Evolutionary conservation across 371 early-diverging fungal species (phyloP), one percentile per base, ranked within the genome.

Genomic region (Mortierella sp.): DNA sequence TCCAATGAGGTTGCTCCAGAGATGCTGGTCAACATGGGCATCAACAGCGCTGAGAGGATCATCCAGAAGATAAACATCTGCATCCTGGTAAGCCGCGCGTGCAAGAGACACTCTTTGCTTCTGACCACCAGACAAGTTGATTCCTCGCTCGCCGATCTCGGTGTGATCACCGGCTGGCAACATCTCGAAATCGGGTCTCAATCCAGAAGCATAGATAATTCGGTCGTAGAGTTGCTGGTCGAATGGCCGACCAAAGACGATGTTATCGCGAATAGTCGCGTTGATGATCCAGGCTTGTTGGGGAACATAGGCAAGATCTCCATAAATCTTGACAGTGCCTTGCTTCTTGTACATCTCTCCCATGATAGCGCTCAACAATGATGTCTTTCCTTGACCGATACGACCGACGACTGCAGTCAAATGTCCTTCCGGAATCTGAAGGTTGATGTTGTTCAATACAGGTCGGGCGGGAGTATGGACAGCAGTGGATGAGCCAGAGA

Each of bases 121-220:
- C 11, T 43, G 43, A 43, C 96, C 96, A 64, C 96, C 97, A 0
- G 93, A 93, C 58, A 97, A 76, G 69, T 94, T 96, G 83, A 97
- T 94, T 35, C 98, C 97, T 61, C 93, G 89, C 83, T 97, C 98
- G 55, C 98, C 98, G 83, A 98, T 97, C 84, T 97, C 97, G 3
- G 96, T 96, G 75, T 87, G 83, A 84, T 98, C 98, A 84, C 94
- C 22, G 83, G 89, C 66, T 92, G 86, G 85, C 12, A 97, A 81
- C 51, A 92, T 94, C 24, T 92, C 91, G 43, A 97, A 77, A 73
- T 98, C 98, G 14, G 93, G 86, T 2, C 86, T 85, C 39, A 97
- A 81, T 2, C 95, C 94, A 14, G 90, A 89, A 79, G 87, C 87
- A 69, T 86, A 84, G 3, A 95, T 61, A 1, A 90, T 88, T 6